Conservation (phyloP, 768 basidiomycete species). For the Suillus ampliporus region DNA sequence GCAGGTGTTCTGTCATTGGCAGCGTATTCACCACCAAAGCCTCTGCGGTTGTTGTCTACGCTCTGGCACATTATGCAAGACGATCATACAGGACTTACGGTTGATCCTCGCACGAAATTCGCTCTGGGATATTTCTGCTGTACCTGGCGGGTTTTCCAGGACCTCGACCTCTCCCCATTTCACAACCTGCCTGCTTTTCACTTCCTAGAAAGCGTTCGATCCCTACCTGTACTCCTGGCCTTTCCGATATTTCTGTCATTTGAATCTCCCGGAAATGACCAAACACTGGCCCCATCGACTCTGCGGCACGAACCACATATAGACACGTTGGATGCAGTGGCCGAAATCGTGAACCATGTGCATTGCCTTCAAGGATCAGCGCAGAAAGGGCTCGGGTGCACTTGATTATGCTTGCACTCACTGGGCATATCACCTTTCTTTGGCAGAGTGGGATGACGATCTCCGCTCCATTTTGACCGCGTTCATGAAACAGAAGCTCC, state of each 20-base stretch:
- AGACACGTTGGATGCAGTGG: not conserved
- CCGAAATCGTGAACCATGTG: not conserved
- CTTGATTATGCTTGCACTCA: conserved; percentile 4
- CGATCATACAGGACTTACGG: not conserved
- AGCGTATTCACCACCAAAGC: not conserved
- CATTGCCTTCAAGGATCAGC: not conserved
- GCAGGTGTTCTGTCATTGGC: not conserved
- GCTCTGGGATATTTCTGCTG: not conserved
- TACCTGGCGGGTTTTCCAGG: conserved; percentile 1
- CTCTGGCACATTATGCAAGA: not conserved
- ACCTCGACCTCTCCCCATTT: not conserved
- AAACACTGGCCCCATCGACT: too few relatives aligned
- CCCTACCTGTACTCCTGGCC: not conserved
- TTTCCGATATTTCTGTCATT: conserved; percentile 7
- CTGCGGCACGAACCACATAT: not conserved
- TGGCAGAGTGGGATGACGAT: not conserved
- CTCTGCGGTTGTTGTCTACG: not conserved
- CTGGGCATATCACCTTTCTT: conserved; percentile 1
- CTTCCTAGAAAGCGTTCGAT: not conserved
- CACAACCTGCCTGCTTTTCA: not conserved
- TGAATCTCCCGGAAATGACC: not conserved
- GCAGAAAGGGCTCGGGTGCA: not conserved
- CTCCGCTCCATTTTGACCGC: not conserved
- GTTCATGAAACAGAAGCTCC: not conserved
- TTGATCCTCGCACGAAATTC: not conserved